These are phyloP conservation scores for Fusarium sp. DNA, from an alignment of 2,329 filamentous ascomycete species.

Conservation along the genomic window DNA sequence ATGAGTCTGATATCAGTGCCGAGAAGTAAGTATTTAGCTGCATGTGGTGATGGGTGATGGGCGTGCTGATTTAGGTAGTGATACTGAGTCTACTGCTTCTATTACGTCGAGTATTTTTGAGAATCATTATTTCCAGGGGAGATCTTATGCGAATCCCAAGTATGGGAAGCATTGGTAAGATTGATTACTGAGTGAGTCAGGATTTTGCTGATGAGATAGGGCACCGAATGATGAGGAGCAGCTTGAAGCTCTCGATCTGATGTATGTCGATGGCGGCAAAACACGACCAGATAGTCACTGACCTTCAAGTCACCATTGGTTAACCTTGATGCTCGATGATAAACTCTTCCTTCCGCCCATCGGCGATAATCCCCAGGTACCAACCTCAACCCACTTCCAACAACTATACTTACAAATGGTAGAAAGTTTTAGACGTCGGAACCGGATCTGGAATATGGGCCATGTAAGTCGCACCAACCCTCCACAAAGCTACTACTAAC, in stretches of 20 bases:
- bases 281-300: rapidly evolving
- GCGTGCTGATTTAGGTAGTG: slow-evolving; percentile 14
- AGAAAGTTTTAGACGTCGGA: slow-evolving; percentile 38
- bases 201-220: slow-evolving; percentile 8
- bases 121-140: slow-evolving; percentile 34
- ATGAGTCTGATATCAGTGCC: slow-evolving; percentile 14
- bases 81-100: slow-evolving; percentile 32
- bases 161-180: slow-evolving; percentile 41
- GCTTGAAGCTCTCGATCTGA: slow-evolving; percentile 41
- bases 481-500: not conserved
- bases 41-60: no score
- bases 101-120: slow-evolving; percentile 43
- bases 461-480: slow-evolving; percentile 1
- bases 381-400: rapidly evolving
- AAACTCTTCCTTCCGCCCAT: slow-evolving; percentile 39
- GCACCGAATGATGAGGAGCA: slow-evolving; percentile 41
- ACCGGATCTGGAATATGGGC: slow-evolving; percentile 43
- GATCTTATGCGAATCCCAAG: slow-evolving; percentile 40
- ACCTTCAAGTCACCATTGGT: slow-evolving; percentile 34
- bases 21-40: slow-evolving; percentile 9
- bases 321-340: slow-evolving; percentile 36
- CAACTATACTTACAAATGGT: rapidly evolving
- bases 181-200: no score
- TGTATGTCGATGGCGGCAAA: no score
- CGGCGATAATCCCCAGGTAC: slow-evolving; percentile 31